Evolutionary conservation across 2,329 filamentous ascomycete genomes (phyloP).

Genomic region (Claviceps sp.): DNA sequence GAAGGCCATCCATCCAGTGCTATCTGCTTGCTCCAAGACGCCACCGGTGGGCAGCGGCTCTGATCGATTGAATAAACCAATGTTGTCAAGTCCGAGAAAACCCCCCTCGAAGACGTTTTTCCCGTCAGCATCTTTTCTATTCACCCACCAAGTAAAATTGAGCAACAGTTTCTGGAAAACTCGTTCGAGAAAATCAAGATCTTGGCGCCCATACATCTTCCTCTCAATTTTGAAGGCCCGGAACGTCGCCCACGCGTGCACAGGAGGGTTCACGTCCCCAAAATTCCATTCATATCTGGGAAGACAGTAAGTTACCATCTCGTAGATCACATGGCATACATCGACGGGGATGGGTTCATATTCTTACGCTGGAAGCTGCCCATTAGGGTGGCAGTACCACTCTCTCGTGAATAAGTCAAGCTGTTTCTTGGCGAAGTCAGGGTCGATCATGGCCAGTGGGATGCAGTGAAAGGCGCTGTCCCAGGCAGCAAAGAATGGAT

Average conservation of each 20-base stretch:
- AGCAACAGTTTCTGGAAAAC: constrained; percentile 92
- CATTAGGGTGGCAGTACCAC: constrained; percentile 98
- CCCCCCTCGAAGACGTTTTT: constrained; percentile 98
- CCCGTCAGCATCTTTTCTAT: constrained; percentile 83
- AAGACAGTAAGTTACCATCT: constrained; percentile 7
- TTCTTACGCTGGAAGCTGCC: constrained; percentile 72
- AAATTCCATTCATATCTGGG: constrained; percentile 83
- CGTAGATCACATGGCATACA: neutral
- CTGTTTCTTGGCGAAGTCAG: constrained; percentile 96
- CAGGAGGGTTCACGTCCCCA: constrained; percentile 89
- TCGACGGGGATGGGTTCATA: neutral
- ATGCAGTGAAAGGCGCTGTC: constrained; percentile 96
- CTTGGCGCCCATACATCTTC: constrained; percentile 89
- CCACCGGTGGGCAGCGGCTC: constrained; percentile 90
- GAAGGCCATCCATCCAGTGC: constrained; percentile 98
- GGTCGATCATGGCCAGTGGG: constrained; percentile 90
- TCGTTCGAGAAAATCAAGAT: constrained; percentile 87
- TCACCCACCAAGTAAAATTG: constrained; percentile 99
- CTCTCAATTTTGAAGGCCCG: constrained; percentile 96
- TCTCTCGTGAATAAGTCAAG: constrained; percentile 90
- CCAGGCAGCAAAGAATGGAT: constrained; percentile 96
- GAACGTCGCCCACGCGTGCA: constrained; percentile 94
- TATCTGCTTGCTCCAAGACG: constrained; percentile 89
- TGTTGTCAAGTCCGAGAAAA: constrained; percentile 92
- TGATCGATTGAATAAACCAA: constrained; percentile 92